Conservation (phyloP, 2,329 filamentous ascomycete genomes). For the Emmonsia crescens region DNA sequence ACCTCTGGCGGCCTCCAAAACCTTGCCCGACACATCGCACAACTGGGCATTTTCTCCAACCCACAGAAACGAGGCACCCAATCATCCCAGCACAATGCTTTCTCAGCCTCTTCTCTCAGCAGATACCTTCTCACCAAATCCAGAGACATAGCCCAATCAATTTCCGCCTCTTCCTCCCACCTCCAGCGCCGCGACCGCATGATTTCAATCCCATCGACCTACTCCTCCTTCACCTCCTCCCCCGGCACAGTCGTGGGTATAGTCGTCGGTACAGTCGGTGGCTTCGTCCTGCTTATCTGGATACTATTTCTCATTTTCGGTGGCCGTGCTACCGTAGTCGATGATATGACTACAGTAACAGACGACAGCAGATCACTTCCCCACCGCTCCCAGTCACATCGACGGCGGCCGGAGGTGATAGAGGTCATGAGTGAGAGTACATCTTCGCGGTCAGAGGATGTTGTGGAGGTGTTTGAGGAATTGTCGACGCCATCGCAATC, state of each 20-base stretch:
- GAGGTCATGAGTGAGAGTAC: conserved; percentile 32
- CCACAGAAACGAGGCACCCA: background rate
- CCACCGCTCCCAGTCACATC: conserved; percentile 13
- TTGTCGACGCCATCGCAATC: conserved; percentile 27
- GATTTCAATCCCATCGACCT: conserved; percentile 50
- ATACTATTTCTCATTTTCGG: conserved; percentile 43
- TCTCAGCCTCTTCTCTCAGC: background rate
- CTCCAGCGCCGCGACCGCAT: conserved; percentile 19
- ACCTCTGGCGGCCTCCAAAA: background rate
- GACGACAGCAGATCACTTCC: conserved; percentile 4
- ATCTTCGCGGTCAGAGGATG: conserved; percentile 33
- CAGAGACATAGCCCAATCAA: background rate
- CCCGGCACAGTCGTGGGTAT: conserved; percentile 53
- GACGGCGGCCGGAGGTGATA: conserved; percentile 25
- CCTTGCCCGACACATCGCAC: background rate
- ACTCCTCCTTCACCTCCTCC: conserved; percentile 43
- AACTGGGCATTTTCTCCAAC: background rate
- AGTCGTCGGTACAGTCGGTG: conserved; percentile 38
- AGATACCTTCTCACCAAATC: background rate
- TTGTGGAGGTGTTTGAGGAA: conserved; percentile 51
- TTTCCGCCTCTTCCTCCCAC: background rate
- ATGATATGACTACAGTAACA: conserved; percentile 12
- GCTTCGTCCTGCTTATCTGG: conserved; percentile 44
- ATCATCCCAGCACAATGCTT: background rate
- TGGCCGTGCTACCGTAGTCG: conserved; percentile 22